Evolutionary conservation across 306 rosid genomes (phyloP), one percentile per base, ranked within the genome.

Genomic region (Quercus ilex): DNA sequence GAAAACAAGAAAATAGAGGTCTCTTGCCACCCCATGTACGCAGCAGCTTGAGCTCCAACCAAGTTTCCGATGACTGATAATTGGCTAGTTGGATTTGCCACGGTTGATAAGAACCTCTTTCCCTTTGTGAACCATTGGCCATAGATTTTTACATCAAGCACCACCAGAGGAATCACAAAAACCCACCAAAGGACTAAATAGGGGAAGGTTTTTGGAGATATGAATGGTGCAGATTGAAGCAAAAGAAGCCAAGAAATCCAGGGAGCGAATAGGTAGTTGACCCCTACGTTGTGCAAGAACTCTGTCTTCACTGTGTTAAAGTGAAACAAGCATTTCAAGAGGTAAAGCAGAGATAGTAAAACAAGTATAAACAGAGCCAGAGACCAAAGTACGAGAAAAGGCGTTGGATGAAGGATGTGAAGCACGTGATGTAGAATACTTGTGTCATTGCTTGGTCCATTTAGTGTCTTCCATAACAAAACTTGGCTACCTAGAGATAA

Each of bases 61-160:
- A 79, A 73, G 56, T 79, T 79, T 12, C 83, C 78, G 10, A 79
- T 73, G 25, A 73, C 78, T 10, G 58, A 46, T n/a, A 79, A 46
- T 55, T 79, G 83, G 73, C 78, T 72, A 10, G 83, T 79, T 30
- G 83, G 78, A 73, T 79, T 79, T 13, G 83, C 78, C 63, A 33
- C 57, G 15, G 38, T 49, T 18, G 38, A 15, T 20, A 79, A 19
- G 14, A 79, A 79, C 65, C 17, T 46, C 43, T 74, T 79, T 13
- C 78, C 83, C 31, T 52, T 73, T 2, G 83, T 79, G 65, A 73
- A 73, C 78, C 83, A 79, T 12, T 73, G 78, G 0, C 83, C 74
- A 18, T 79, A 73, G 11, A 79, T 60, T 55, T 79, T 79, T 28
- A 73, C 83, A 9, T 79, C 83, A 10, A 73, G 74, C 14, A 63